These are phyloP conservation scores for Venturia oleaginea DNA, from an alignment of 2,329 filamentous ascomycete species.

Conservation along the genomic window DNA sequence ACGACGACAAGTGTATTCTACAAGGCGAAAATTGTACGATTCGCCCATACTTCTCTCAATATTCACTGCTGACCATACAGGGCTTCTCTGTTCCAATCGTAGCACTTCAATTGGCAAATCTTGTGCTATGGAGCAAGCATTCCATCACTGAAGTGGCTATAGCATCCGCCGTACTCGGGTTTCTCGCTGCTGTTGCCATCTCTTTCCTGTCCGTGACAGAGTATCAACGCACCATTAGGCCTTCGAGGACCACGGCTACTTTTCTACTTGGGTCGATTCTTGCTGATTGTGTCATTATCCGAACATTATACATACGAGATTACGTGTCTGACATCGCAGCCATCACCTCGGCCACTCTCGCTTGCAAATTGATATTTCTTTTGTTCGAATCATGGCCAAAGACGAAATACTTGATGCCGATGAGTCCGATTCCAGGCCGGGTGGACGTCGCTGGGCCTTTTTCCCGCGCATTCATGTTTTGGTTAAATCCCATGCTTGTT, in stretches of 20 bases:
- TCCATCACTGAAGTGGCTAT: slow-evolving; percentile 4
- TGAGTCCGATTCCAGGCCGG: slow-evolving; percentile 16
- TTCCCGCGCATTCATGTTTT: slow-evolving; percentile 27
- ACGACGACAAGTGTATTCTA: not conserved
- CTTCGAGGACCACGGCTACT: not conserved
- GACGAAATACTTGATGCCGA: slow-evolving; percentile 15
- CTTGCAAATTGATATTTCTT: slow-evolving; percentile 17
- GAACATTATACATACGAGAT: slow-evolving; percentile 19
- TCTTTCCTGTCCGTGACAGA: not conserved
- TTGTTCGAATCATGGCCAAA: slow-evolving; percentile 19
- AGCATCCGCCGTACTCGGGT: not conserved
- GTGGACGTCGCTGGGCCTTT: slow-evolving; percentile 19
- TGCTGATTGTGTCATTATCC: slow-evolving; percentile 17
- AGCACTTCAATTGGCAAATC: slow-evolving; percentile 16
- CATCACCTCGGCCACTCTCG: slow-evolving; percentile 17
- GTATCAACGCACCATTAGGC: slow-evolving; percentile 3
- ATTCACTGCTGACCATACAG: not conserved
- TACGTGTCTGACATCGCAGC: slow-evolving; percentile 14
- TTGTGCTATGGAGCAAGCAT: slow-evolving; percentile 17
- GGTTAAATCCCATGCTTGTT: slow-evolving; percentile 27
- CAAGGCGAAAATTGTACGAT: slow-evolving; percentile 1
- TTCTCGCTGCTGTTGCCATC: not conserved
- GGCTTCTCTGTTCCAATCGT: slow-evolving; percentile 9
- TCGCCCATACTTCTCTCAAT: not conserved
- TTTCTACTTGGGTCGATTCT: not conserved